phyloP scores from a whole-genome alignment of 768 basidiomycete species.

The Suillus hirtellus region DNA sequence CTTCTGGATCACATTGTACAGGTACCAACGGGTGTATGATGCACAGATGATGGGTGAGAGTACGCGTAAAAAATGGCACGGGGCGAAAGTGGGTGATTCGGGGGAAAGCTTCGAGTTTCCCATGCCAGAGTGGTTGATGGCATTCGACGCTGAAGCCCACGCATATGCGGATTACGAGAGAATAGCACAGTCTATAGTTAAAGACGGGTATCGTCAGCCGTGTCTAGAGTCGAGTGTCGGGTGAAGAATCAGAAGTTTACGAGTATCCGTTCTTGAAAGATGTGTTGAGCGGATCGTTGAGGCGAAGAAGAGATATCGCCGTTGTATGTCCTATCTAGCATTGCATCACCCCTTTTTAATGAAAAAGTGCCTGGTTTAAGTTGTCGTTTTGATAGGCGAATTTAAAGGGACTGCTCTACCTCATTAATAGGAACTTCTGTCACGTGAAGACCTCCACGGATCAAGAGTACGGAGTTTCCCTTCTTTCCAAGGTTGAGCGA shows the following conservation, averaged over 20 bases:
- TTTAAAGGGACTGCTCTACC: slow-evolving; percentile 1
- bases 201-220: slow-evolving; percentile 27
- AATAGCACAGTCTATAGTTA: slow-evolving; percentile 21
- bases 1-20: slow-evolving; percentile 9
- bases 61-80: slow-evolving; percentile 27
- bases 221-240: too few species aligned
- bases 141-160: slow-evolving; percentile 30
- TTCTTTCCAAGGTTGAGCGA: not conserved
- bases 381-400: not conserved
- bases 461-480: not conserved
- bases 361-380: not conserved
- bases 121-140: slow-evolving; percentile 30
- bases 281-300: not conserved
- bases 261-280: not conserved
- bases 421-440: not conserved
- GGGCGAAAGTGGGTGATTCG: slow-evolving; percentile 19
- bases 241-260: too few species aligned
- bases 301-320: not conserved
- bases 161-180: slow-evolving; percentile 23
- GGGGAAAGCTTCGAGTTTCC: slow-evolving; percentile 19
- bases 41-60: slow-evolving; percentile 27
- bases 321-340: not conserved
- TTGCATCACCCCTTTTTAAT: not conserved
- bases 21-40: slow-evolving; percentile 26
- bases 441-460: slow-evolving; percentile 9